Evolutionary conservation across 805 yeast genomes (phyloP).

Genomic region (Saccharomycopsis sp.): DNA sequence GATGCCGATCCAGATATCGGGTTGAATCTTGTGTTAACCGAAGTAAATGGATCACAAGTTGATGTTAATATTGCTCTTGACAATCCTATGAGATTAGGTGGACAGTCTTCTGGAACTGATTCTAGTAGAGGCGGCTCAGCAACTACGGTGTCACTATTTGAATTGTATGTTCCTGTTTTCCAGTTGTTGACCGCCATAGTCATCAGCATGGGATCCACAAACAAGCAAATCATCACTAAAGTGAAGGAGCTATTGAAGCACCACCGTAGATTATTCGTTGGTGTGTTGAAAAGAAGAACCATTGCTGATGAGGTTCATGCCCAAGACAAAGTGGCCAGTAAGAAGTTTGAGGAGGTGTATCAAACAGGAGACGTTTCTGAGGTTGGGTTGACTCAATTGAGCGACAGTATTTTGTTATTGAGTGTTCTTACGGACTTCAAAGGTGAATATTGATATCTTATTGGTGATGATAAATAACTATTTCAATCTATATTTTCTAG

Average conservation of each 20-base stretch:
- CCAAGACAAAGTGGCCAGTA: conserved; percentile 1
- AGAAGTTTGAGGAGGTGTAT: conserved; percentile 25
- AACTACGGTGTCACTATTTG: conserved; percentile 47
- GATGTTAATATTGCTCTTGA: conserved; percentile 46
- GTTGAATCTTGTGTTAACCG: conserved; percentile 43
- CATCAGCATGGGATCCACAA: conserved; percentile 72
- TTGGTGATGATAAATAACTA: no score
- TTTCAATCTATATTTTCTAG: conserved; percentile 4
- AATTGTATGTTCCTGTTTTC: conserved; percentile 64
- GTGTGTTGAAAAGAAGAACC: conserved; percentile 55
- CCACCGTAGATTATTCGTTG: conserved; percentile 50
- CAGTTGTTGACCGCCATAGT: conserved; percentile 63
- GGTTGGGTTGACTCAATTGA: conserved; percentile 44
- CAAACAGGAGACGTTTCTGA: conserved; percentile 29
- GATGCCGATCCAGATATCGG: conserved; percentile 77
- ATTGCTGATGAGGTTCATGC: conserved; percentile 25
- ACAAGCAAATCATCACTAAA: conserved; percentile 48
- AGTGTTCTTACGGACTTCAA: conserved; percentile 43
- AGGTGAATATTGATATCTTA: conserved; percentile 27
- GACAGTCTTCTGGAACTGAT: conserved; percentile 17
- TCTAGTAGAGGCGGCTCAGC: conserved; percentile 22
- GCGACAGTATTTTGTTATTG: conserved; percentile 47
- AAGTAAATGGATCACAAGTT: conserved; percentile 25
- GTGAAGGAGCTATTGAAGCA: conserved; percentile 45
- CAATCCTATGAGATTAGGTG: conserved; percentile 38